phyloP scores from a whole-genome alignment of 768 basidiomycete genomes.

The Termitomyces sp. region DNA sequence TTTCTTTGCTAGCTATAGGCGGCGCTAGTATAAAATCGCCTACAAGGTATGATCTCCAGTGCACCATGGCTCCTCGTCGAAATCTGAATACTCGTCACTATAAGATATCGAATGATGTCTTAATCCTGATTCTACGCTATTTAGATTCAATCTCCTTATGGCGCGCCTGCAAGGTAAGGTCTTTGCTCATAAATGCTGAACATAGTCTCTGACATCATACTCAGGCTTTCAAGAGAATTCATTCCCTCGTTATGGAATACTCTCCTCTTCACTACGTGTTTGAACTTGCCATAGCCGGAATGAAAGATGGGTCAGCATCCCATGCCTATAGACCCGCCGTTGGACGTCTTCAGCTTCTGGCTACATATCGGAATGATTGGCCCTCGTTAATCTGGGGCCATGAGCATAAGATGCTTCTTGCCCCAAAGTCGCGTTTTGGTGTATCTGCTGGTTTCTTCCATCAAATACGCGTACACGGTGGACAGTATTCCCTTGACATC shows the following conservation, averaged over 20 bases:
- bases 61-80: slow-evolving; percentile 42
- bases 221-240: slow-evolving; percentile 44
- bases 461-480: slow-evolving; percentile 33
- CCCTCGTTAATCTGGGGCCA: slow-evolving; percentile 42
- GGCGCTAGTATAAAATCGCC: slow-evolving; percentile 43
- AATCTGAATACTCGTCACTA: slow-evolving; percentile 37
- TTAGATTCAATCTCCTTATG: slow-evolving; percentile 45
- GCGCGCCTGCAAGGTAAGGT: slow-evolving; percentile 39
- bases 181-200: background rate
- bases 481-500: slow-evolving; percentile 37
- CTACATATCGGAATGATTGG: slow-evolving; percentile 45
- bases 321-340: slow-evolving; percentile 31
- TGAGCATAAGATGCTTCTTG: slow-evolving; percentile 38
- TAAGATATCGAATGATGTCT: slow-evolving; percentile 48
- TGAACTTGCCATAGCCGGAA: slow-evolving; percentile 44
- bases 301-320: slow-evolving; percentile 44
- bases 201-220: background rate
- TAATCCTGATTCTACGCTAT: slow-evolving; percentile 43
- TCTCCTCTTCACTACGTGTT: slow-evolving; percentile 45
- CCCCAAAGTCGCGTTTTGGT: slow-evolving; percentile 31
- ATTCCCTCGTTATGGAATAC: slow-evolving; percentile 39
- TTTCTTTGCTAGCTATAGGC: slow-evolving; percentile 29
- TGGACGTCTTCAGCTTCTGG: slow-evolving; percentile 40
- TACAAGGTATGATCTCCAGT: slow-evolving; percentile 25
- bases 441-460: slow-evolving; percentile 44